Base-by-base conservation (phyloP, 108 stramenopile species). In the Skeletonema potamos region DNA sequence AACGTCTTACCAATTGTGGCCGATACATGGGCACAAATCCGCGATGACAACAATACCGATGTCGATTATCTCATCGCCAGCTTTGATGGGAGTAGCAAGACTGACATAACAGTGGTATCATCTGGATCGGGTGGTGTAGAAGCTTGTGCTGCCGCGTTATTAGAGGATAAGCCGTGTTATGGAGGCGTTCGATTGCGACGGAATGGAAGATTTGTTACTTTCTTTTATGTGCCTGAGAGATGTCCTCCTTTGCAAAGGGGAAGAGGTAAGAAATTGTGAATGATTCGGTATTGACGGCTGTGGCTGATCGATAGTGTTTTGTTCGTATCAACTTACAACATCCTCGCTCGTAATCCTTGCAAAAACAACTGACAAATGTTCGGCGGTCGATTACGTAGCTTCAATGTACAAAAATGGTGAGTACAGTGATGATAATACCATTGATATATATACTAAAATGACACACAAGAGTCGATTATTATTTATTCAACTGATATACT, bases 361-460 rank as follows among this genome's bases (percentile, higher is more conserved):
- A 15, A 15, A 37, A 41, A 41, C 15, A n/a, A n/a, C n/a, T n/a
- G n/a, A 41, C 0, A n/a, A 13, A 41, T n/a, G n/a, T 15, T n/a
- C 3, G 39, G 39, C 39, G 15, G 39, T n/a, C 33, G 4, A 3
- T 15, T 37, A 1, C 27, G 24, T 68, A 76, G 89, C 92, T 27
- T 83, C 89, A 44, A 89, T 94, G 89, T 88, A 94, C 74, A 94
- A 94, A 79, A 94, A 94, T 82, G 92, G 91, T 78, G 62, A 54
- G 79, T 24, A 54, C 27, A 34, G 22, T 10, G 1, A n/a, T 15
- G 36, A 10, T n/a, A 20, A 46, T 51, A 1, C 8, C 20, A 15
- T 1, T 37, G 27, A n/a, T 51, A 27, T 37, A 37, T 12, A 3
- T 4, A 15, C n/a, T n/a, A n/a, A n/a, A n/a, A n/a, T n/a, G n/a